Percentiles rank a stretch among this genome's conserved stretches.
Evolutionary conservation across 139 green algal genomes (phyloP).

Genomic region (Chlorella sorokiniana): DNA sequence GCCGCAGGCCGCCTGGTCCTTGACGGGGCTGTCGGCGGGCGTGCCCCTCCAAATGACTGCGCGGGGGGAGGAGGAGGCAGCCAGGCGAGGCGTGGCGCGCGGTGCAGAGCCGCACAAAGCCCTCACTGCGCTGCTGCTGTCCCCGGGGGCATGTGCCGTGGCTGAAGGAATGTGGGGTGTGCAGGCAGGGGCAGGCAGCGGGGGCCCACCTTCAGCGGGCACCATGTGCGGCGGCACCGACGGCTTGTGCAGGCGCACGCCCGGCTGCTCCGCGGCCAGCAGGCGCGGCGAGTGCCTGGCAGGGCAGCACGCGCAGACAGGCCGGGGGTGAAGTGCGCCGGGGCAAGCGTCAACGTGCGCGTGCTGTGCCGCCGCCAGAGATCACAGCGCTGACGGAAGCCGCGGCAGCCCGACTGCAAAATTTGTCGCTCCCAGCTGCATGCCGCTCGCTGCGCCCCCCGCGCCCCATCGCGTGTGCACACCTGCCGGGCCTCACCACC

Average conservation of each 20-base stretch:
- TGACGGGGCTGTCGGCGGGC: constrained; percentile 58
- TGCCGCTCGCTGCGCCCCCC: not conserved
- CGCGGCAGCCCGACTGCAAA: too few species aligned
- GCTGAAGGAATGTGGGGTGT: too few species aligned
- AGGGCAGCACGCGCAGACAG: not conserved
- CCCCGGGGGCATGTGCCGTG: too few species aligned
- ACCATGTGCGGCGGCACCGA: constrained; percentile 28
- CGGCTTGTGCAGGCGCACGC: constrained; percentile 1
- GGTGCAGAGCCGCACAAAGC: not conserved
- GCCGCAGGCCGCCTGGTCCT: constrained; percentile 67
- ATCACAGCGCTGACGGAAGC: too few species aligned
- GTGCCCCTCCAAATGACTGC: constrained; percentile 56
- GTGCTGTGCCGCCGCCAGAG: too few species aligned
- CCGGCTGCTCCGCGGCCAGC: constrained; percentile 9
- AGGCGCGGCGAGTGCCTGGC: constrained; percentile 1
- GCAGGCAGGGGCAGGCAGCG: constrained; percentile 31
- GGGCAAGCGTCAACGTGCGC: too few species aligned
- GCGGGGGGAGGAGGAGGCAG: not conserved
- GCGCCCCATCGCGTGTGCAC: not conserved
- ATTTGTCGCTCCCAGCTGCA: too few species aligned
- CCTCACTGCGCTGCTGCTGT: too few species aligned
- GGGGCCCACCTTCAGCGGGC: constrained; percentile 12
- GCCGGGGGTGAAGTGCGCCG: not conserved
- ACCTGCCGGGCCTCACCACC: constrained; percentile 38
- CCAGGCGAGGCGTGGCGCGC: not conserved